Conservation (phyloP, 192 early-diverging fungal genomes). For the Coemansia javaensis region DNA sequence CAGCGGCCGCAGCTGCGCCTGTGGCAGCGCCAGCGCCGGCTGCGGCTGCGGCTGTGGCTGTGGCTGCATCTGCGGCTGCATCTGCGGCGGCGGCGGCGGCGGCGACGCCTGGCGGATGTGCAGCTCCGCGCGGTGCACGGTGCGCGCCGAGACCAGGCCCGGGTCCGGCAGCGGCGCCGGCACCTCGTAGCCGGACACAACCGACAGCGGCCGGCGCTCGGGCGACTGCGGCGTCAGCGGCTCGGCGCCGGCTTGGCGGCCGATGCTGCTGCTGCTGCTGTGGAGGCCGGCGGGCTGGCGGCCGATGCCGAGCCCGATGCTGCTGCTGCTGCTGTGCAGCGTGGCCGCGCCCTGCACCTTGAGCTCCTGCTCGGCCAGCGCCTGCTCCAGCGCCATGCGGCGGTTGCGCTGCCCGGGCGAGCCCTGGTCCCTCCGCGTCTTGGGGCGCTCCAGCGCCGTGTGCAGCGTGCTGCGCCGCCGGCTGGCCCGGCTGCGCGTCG, state of each 20-base stretch:
- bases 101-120: slow-evolving; percentile 28
- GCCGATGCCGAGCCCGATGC: too few species aligned
- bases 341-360: slow-evolving; percentile 2
- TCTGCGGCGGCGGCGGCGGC: neutral
- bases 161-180: slow-evolving; percentile 22
- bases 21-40: too few species aligned
- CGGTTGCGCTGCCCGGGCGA: too few species aligned
- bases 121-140: slow-evolving; percentile 45
- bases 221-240: neutral
- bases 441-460: slow-evolving; percentile 38
- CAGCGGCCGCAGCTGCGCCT: too few species aligned
- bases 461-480: slow-evolving; percentile 45
- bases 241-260: neutral
- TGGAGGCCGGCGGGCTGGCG: neutral
- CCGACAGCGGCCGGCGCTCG: slow-evolving; percentile 2
- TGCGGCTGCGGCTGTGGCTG: too few species aligned
- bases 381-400: too few species aligned
- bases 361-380: slow-evolving; percentile 1
- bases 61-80: neutral
- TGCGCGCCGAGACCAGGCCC: slow-evolving; percentile 13
- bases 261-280: slow-evolving; percentile 1
- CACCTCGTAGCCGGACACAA: slow-evolving; percentile 6
- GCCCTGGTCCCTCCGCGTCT: slow-evolving; percentile 3
- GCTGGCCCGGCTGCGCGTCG: slow-evolving; percentile 24
- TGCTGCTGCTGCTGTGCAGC: slow-evolving; percentile 3